A percentile compares a stretch with the other conserved stretches of the same genome.
Evolutionary conservation across 495 filamentous ascomycete species (phyloP).

Genomic region (Penicillium pancosmium): DNA sequence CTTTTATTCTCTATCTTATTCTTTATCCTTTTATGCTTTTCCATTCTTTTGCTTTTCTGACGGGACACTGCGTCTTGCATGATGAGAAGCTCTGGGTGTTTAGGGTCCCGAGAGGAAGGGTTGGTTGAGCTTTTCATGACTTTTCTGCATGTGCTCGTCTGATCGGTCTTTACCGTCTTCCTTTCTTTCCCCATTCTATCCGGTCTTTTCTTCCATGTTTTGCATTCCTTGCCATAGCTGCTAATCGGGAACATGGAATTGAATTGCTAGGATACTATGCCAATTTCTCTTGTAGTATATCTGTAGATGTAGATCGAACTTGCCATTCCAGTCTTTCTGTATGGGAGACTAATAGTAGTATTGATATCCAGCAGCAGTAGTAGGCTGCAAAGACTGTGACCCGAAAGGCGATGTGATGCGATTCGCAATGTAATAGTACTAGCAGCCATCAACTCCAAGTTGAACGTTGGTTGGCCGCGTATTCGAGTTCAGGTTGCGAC

Average conservation of each 20-base stretch:
- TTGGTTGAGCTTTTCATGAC: constrained; percentile 16
- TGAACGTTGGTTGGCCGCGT: no score
- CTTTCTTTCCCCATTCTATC: constrained; percentile 11
- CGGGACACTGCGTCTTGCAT: constrained; percentile 2
- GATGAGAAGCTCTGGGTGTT: background rate
- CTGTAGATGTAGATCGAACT: no score
- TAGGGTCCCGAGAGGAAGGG: constrained; percentile 5
- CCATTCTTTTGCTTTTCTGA: background rate
- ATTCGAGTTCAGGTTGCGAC: no score
- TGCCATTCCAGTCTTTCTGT: no score
- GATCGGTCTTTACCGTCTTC: constrained; percentile 31
- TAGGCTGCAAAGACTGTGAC: no score
- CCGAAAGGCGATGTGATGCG: no score
- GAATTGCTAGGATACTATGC: background rate
- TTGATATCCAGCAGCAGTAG: no score
- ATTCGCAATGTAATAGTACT: no score
- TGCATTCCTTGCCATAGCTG: constrained; percentile 3
- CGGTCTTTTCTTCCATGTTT: constrained; percentile 8
- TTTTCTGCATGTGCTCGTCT: constrained; percentile 4
- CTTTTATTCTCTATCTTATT: constrained; percentile 23
- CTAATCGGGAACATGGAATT: constrained; percentile 1
- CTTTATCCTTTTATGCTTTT: constrained; percentile 14
- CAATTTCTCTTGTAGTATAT: no score
- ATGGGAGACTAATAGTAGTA: no score
- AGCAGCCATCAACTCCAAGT: no score